Base-by-base conservation (phyloP, 495 filamentous ascomycete species). In the Hypoxylon trugodes region DNA sequence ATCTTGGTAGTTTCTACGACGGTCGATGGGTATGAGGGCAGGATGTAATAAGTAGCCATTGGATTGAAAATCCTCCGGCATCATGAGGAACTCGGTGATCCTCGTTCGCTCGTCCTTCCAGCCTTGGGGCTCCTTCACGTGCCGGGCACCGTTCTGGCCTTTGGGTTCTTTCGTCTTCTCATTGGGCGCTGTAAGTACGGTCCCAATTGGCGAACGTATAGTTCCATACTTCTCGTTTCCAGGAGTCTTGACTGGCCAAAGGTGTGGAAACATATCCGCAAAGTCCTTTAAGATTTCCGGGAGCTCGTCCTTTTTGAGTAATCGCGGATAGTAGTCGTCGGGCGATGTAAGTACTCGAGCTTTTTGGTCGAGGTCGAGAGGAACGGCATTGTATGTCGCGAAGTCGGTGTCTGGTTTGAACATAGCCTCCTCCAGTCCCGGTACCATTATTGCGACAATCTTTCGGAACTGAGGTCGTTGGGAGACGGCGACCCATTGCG, bases 391-490 rank as follows among this genome's bases (percentile, higher is more conserved):
- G 65, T 77, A 81, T 1, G 66, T 69, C 12, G 78, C 67, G 36
- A 88, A 76, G 28, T 85, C 75, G 4, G 91, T 82, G 9, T 77
- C 81, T 18, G 84, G 83, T 76, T 92, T 86, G 74, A 97, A 96
- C 91, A 97, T 94, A 25, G 86, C 90, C 64, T 89, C 84, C 73
- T 96, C 93, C 10, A 98, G 74, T 8, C 94, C 95, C 0, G 95
- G 96, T 5, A 96, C 90, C 90, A 98, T 94, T 56, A 98, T 76
- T n/a, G 93, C 85, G 12, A 96, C 95, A 16, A 92, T 88, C 73
- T 93, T 96, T 30, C 86, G 81, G 47, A 98, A 87, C 64, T 87
- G 79, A 0, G 82, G 81, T 47, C 91, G 89, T 69, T 96, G 84
- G 65, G 85, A 83, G 41, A 96, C 82, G 16, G 90, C 85, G 13